These are phyloP conservation scores for Cnidoscolus chayamansa DNA, from an alignment of 441 rosid species.

Conservation along the genomic window DNA sequence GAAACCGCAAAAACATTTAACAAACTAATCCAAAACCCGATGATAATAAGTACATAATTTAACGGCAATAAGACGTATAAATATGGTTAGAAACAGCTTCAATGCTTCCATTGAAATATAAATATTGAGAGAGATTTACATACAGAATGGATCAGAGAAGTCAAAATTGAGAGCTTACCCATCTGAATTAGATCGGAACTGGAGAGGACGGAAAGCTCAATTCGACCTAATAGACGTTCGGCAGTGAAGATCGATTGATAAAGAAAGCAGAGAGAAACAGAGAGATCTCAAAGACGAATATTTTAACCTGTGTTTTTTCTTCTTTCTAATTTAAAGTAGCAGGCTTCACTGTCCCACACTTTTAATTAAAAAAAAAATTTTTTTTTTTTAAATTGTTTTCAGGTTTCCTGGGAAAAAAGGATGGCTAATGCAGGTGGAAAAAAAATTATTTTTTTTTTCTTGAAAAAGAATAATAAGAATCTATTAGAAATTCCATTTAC, in stretches of 20 bases:
- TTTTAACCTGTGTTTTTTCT: constrained; percentile 10
- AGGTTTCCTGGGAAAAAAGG: too few relatives aligned
- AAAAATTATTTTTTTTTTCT: too few relatives aligned
- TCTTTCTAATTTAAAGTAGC: constrained; percentile 11
- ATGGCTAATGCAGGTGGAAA: too few relatives aligned
- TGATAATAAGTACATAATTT: neutral
- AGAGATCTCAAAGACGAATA: constrained; percentile 24
- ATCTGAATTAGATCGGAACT: constrained; percentile 21
- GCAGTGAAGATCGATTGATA: constrained; percentile 23
- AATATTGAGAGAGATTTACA: neutral
- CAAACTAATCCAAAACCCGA: constrained; percentile 2
- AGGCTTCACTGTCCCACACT: constrained; percentile 32
- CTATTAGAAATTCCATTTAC: too few relatives aligned
- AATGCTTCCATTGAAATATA: neutral
- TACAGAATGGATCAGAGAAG: neutral
- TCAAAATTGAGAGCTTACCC: constrained; percentile 29
- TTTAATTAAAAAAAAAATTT: neutral
- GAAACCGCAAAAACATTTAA: constrained; percentile 14
- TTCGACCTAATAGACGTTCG: constrained; percentile 1
- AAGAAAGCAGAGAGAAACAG: neutral
- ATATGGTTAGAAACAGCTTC: neutral
- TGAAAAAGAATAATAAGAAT: too few relatives aligned
- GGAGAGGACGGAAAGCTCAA: constrained; percentile 15
- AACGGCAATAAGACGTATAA: neutral
- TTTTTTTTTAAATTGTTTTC: neutral